Evolutionary conservation across 208 protist species (phyloP).

Genomic region (Perkinsela sp.): DNA sequence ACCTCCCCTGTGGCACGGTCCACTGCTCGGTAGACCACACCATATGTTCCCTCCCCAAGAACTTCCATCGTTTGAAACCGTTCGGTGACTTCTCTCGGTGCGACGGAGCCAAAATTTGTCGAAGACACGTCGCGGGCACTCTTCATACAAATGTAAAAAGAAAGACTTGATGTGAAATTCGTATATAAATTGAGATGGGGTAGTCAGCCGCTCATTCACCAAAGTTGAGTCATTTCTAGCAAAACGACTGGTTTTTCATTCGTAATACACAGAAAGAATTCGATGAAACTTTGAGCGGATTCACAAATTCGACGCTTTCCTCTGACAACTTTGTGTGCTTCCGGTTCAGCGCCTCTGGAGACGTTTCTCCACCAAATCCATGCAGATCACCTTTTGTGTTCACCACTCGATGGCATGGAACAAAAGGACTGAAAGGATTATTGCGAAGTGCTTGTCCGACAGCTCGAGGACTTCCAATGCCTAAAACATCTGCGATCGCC

Average conservation of each 20-base stretch:
- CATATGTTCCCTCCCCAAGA: conserved; percentile 68
- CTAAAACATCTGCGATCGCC: not conserved
- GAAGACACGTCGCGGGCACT: too few relatives aligned
- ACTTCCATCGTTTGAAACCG: conserved; percentile 56
- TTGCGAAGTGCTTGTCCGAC: conserved; percentile 20
- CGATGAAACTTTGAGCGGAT: too few relatives aligned
- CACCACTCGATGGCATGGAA: conserved; percentile 41
- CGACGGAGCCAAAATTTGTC: not conserved
- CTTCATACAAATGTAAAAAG: too few relatives aligned
- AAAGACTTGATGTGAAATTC: too few relatives aligned
- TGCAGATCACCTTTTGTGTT: conserved; percentile 11
- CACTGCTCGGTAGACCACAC: conserved; percentile 58
- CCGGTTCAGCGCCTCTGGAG: conserved; percentile 29
- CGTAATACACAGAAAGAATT: too few relatives aligned
- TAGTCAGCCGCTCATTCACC: too few relatives aligned
- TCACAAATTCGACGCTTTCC: not conserved
- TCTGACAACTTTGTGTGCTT: conserved; percentile 7
- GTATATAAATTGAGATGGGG: too few relatives aligned
- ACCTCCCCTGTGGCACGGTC: conserved; percentile 41
- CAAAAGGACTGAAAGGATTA: conserved; percentile 20
- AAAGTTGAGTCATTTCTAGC: too few relatives aligned
- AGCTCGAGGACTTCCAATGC: conserved; percentile 6
- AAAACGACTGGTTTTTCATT: too few relatives aligned
- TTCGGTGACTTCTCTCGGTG: conserved; percentile 7
- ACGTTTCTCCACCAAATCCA: conserved; percentile 20